Base-by-base conservation (phyloP, 306 rosid species). In the Prunus campanulata region DNA sequence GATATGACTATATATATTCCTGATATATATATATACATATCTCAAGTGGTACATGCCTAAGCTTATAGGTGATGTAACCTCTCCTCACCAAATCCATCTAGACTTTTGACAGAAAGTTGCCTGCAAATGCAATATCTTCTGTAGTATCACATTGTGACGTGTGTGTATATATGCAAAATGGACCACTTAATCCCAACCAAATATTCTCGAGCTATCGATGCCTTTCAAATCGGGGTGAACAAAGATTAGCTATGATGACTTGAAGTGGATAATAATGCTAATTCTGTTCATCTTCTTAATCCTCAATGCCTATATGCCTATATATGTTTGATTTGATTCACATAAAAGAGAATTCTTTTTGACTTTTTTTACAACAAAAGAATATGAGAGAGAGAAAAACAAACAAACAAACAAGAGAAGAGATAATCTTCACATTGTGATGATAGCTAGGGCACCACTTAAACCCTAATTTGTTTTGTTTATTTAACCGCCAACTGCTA, bases 401-500 rank as follows among this genome's bases (percentile, higher is more conserved):
- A 9, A 11, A 14, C 13, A 4, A 49, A 12, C 13, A 14, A 49
- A 12, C 13, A 50, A 25, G 15, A 13, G 6, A 55, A 18, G 20
- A 57, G 61, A 74, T 29, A 66, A 57, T 68, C 66, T 30, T 57
- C 52, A n/a, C 42, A 47, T 30, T 52, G 70, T 69, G 30, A 4
- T 42, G 6, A 8, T 46, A 77, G 59, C 3, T 79, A 66, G 44
- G 27, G 42, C 79, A 48, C 44, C 30, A 51, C 46, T 66, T 60
- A 11, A 35, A 29, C 66, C n/a, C 46, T 46, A 27, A 52, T n/a
- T 57, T 24, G 32, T 50, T 48, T 77, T 70, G 50, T 57, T 44
- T 50, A 46, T 25, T 64, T 42, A 82, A 82, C 87, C 27, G 82
- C 61, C 74, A 86, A 83, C 87, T 74, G 79, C 83, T 78, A 78